Conservation (phyloP, 331 rosid species). For the Malus hybrid region DNA sequence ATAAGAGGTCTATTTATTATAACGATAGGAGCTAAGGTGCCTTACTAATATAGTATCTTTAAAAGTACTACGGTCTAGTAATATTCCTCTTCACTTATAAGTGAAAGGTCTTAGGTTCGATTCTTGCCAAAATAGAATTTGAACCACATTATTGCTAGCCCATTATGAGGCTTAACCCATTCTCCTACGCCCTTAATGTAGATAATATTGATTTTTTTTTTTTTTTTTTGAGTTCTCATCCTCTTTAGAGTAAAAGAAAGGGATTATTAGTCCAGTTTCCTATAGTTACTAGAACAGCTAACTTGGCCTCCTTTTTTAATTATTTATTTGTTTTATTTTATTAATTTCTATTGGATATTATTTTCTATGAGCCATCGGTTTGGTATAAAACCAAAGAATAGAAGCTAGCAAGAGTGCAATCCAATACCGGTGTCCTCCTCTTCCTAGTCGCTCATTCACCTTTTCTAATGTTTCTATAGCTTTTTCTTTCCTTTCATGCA, state of each 20-base stretch:
- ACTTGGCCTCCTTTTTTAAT: background rate
- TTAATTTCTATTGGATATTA: background rate
- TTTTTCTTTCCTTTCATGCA: background rate
- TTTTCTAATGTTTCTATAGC: background rate
- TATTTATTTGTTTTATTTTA: background rate
- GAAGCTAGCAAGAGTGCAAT: background rate
- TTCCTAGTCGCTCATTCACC: background rate
- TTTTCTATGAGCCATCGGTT: background rate
- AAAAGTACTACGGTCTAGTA: too few relatives aligned
- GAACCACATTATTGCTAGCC: too few relatives aligned
- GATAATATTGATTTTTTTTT: too few relatives aligned
- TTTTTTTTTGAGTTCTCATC: background rate
- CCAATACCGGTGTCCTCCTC: background rate
- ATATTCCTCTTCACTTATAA: too few relatives aligned
- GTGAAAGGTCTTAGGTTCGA: too few relatives aligned
- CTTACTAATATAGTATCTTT: background rate
- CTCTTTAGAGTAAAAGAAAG: background rate
- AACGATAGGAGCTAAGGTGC: background rate
- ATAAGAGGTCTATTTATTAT: background rate
- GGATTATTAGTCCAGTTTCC: constrained; percentile 8
- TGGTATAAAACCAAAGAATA: background rate
- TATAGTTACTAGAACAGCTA: constrained; percentile 1
- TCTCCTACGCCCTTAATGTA: too few relatives aligned
- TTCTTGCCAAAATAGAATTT: too few relatives aligned
- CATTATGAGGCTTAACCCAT: too few relatives aligned